Evolutionary conservation across 805 yeast species (phyloP), one percentile per base, ranked within the genome.

Genomic region (Pichia thaimueangensis): DNA sequence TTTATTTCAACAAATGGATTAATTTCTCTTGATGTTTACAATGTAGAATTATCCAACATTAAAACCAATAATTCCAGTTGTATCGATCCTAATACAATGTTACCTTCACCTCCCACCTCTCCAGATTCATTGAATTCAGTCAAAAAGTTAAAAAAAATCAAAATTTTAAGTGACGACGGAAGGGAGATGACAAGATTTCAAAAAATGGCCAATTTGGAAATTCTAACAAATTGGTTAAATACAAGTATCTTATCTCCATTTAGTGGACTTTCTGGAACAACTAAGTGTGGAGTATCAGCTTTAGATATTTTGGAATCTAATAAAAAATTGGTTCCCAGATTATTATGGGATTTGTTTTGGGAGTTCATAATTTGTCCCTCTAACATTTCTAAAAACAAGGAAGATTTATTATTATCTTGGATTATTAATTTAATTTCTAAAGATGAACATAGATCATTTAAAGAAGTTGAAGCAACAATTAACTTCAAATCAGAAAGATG

Each of bases 301-400:
- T 23, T 31, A n/a, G 42, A 39, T 20, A 39, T 39, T 24, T 19
- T 32, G 25, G 42, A 39, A 19, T 21, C 28, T 13, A 32, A 27
- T 15, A 17, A 23, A 4, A 30, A 30, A 30, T 27, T 39, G 4
- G 42, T 31, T 11, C 25, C 39, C 10, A 31, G 42, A 5, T 21
- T 39, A 6, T 32, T 39, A 28, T 39, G 42, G 42, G 23, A 24
- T 19, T 6, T 39, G 7, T 39, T 39, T 24, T 39, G 42, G 42
- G 33, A 39, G 13, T 39, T 39, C n/a, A 15, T 20, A 5, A 12
- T 39, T 7, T 27, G 30, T 10, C 16, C 20, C 8, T 36, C 33
- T 9, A 36, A 16, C 17, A 4, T 13, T 12, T 17, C 19, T 11
- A 37, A 37, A 22, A 37, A 30, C 22, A 37, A 30, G 22, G n/a